Evolutionary conservation across 2,329 filamentous ascomycete species (phyloP).

Genomic region (Aspergillus niger): DNA sequence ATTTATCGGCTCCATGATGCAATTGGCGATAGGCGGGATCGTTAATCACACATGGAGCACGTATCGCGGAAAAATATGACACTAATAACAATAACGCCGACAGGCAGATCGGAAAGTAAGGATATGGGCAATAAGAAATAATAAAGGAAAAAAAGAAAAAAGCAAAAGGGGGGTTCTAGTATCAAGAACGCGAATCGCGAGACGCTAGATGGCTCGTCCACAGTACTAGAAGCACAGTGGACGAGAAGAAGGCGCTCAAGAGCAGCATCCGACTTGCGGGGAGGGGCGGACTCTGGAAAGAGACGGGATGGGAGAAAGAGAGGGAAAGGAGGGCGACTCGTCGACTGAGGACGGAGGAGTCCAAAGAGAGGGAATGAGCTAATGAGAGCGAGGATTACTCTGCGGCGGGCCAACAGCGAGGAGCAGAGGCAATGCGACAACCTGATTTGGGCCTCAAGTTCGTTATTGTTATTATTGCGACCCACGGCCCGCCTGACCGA

Average conservation of each 20-base stretch:
- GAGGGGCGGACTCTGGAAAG: slow-evolving; percentile 8
- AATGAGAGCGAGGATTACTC: slow-evolving; percentile 11
- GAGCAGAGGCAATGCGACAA: slow-evolving; percentile 11
- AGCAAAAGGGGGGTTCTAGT: slow-evolving; percentile 6
- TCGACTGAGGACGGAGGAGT: slow-evolving; percentile 10
- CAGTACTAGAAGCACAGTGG: slow-evolving; percentile 33
- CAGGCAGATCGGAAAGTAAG: background rate
- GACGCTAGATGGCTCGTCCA: slow-evolving; percentile 34
- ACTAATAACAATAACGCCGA: background rate
- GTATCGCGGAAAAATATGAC: background rate
- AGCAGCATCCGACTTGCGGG: slow-evolving; percentile 34
- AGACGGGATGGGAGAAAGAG: slow-evolving; percentile 7
- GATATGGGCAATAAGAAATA: background rate
- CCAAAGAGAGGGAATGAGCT: slow-evolving; percentile 11
- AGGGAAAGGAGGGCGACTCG: slow-evolving; percentile 16
- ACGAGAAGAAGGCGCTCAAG: slow-evolving; percentile 31
- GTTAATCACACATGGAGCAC: slow-evolving; percentile 16
- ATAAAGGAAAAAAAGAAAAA: slow-evolving; percentile 4
- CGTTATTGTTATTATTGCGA: slow-evolving; percentile 15
- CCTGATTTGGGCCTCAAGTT: slow-evolving; percentile 17
- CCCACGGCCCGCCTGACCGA: slow-evolving; percentile 26
- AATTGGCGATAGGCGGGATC: slow-evolving; percentile 22
- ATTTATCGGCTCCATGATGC: slow-evolving; percentile 27
- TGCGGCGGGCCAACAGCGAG: slow-evolving; percentile 9
- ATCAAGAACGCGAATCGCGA: slow-evolving; percentile 15